These are phyloP conservation scores for Phragmites australis DNA, from an alignment of 176 grass and related monocot genomes.

Conservation along the genomic window DNA sequence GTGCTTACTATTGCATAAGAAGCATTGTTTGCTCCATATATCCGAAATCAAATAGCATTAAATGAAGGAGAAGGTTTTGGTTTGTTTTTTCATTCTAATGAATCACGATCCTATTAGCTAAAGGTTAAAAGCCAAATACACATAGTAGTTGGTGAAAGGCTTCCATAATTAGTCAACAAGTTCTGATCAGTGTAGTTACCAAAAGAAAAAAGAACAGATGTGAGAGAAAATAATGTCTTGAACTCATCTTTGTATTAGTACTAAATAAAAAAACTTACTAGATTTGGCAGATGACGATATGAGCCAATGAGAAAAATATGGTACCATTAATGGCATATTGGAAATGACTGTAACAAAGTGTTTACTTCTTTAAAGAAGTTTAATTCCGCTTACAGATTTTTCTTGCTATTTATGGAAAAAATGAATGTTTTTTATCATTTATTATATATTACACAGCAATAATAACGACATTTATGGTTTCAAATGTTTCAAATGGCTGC, in stretches of 20 bases:
- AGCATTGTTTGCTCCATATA: no score
- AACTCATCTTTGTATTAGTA: background rate
- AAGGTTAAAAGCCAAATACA: background rate
- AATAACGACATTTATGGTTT: background rate
- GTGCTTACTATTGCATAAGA: no score
- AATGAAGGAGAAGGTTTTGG: no score
- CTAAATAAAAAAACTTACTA: background rate
- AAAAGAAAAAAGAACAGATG: background rate
- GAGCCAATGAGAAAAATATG: background rate
- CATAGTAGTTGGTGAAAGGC: background rate
- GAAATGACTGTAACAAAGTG: background rate
- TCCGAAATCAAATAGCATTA: no score
- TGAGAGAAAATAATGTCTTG: background rate
- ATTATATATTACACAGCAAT: background rate
- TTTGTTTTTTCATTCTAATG: no score
- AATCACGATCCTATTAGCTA: no score
- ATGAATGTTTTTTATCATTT: background rate
- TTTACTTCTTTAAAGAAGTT: background rate
- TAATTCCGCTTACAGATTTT: background rate
- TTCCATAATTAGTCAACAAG: background rate
- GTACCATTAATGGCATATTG: background rate
- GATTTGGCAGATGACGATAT: background rate
- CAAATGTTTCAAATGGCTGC: background rate
- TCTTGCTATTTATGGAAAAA: background rate
- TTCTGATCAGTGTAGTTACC: background rate